A percentile compares a stretch with the other conserved stretches of the same genome.
Conservation (phyloP, 345 rosid genomes). For the Eucalyptus regnans region DNA sequence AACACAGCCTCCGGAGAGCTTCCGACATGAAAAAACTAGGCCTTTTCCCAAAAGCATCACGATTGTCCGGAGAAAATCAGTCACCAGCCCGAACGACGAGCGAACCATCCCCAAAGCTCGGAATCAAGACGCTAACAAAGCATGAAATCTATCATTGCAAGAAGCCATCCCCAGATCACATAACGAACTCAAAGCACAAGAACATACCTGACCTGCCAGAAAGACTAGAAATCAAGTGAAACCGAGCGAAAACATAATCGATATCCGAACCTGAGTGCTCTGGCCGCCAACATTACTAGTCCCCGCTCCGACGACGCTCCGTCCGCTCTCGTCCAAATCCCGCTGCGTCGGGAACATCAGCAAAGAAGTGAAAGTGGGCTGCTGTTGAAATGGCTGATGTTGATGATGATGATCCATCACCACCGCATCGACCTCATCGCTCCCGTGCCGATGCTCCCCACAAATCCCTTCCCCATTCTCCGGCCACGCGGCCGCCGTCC, state of each 20-base stretch:
- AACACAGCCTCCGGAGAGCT: neutral
- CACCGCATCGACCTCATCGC: neutral
- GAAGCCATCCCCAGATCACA: neutral
- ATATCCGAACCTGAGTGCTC: neutral
- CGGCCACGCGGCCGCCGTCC: neutral
- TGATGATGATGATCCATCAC: neutral
- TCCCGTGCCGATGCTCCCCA: neutral
- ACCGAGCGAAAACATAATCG: neutral
- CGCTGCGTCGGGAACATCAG: neutral
- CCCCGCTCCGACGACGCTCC: neutral
- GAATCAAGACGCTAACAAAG: neutral
- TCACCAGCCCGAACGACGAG: neutral
- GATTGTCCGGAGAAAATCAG: neutral
- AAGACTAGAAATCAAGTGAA: neutral
- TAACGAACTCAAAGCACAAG: neutral
- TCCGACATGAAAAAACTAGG: neutral
- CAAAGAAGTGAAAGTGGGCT: neutral
- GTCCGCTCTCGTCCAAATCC: neutral
- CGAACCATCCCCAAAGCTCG: neutral
- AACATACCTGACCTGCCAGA: neutral
- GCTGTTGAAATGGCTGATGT: neutral
- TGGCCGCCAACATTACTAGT: neutral
- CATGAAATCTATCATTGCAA: neutral
- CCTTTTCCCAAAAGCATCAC: neutral
- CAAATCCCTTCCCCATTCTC: neutral